A percentile compares a stretch with the other conserved stretches of the same genome.
Conservation (phyloP, 495 filamentous ascomycete species). For the Sordaria brevicollis region DNA sequence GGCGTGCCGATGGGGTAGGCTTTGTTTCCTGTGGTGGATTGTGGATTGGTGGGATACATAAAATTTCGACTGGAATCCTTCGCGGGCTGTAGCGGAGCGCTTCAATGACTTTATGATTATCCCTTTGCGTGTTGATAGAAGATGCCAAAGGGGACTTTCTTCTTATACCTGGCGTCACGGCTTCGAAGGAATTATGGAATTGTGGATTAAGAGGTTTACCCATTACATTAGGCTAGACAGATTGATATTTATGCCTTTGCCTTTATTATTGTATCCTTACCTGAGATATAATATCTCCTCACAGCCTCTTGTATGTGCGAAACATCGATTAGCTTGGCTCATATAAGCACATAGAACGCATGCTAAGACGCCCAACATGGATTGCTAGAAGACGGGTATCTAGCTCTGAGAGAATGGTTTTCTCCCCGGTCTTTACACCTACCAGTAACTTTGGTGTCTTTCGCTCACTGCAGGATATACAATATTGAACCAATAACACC, state of each 20-base stretch:
- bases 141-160: neutral
- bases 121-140: neutral
- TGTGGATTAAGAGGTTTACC: neutral
- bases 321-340: neutral
- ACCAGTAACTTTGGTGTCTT: neutral
- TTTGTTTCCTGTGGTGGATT: neutral
- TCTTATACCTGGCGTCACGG: neutral
- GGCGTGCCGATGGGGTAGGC: neutral
- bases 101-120: neutral
- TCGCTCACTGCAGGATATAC: neutral
- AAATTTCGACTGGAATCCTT: neutral
- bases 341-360: neutral
- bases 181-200: neutral
- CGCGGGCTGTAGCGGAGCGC: neutral
- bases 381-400: neutral
- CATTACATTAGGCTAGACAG: neutral
- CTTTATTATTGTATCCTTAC: too few relatives aligned
- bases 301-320: neutral
- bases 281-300: too few relatives aligned
- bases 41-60: neutral
- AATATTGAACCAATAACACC: too few relatives aligned
- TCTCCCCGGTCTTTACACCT: neutral
- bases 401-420: neutral
- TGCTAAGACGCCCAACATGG: neutral
- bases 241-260: neutral